A percentile compares a stretch with the other conserved stretches of the same genome.
These are phyloP conservation scores for Buddleja alternifolia DNA, from an alignment of 257 asterid genomes.

Conservation along the genomic window DNA sequence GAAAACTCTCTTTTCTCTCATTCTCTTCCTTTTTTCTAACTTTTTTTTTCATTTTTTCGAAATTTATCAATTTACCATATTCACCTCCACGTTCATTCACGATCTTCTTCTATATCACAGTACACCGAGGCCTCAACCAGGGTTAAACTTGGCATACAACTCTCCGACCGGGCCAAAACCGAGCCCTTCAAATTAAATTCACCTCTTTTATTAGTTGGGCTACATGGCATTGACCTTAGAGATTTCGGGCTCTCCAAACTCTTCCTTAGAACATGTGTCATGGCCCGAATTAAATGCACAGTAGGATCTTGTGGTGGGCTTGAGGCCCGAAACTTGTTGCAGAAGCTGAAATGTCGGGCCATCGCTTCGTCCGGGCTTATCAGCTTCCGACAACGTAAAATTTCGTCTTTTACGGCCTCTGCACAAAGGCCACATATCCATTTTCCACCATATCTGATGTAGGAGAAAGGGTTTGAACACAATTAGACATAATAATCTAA, in stretches of 20 bases:
- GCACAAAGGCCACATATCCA: constrained; percentile 97
- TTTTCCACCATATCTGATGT: constrained; percentile 71
- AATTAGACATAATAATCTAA: not conserved
- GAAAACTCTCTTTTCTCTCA: not conserved
- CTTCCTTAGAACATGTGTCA: constrained; percentile 58
- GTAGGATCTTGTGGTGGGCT: constrained; percentile 60
- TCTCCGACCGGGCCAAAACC: constrained; percentile 60
- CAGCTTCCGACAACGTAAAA: constrained; percentile 55
- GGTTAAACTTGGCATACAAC: constrained; percentile 65
- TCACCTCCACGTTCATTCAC: constrained; percentile 26
- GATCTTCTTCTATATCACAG: constrained; percentile 40
- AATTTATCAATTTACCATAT: constrained; percentile 5
- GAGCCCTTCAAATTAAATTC: constrained; percentile 27
- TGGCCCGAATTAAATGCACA: constrained; percentile 54
- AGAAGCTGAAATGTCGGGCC: constrained; percentile 66
- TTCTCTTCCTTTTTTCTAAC: constrained; percentile 4
- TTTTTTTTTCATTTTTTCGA: not conserved
- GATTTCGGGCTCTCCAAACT: constrained; percentile 62
- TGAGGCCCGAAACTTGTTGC: constrained; percentile 59
- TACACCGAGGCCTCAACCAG: constrained; percentile 45
- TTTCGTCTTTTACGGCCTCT: constrained; percentile 87
- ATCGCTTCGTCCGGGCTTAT: constrained; percentile 72
- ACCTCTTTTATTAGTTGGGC: constrained; percentile 51
- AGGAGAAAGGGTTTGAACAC: not conserved
- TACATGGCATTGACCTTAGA: constrained; percentile 63